These are phyloP conservation scores for Lentinula sp. DNA, from an alignment of 768 basidiomycete genomes.

Conservation along the genomic window DNA sequence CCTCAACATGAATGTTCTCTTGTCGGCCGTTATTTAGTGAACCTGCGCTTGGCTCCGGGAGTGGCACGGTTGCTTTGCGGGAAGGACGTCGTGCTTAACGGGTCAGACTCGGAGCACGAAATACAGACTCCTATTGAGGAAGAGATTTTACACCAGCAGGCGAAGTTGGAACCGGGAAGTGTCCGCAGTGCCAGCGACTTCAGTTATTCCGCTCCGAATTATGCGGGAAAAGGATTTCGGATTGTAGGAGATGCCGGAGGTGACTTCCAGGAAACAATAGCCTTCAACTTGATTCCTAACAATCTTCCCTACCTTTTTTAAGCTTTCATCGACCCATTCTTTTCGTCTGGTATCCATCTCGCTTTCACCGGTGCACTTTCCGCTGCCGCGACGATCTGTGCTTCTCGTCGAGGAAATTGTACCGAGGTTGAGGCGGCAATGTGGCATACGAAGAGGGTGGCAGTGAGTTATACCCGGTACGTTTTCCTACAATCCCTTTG, in stretches of 20 bases:
- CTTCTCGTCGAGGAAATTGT: conserved; percentile 45
- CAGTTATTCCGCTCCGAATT: conserved; percentile 56
- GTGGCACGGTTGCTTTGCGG: background rate
- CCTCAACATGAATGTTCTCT: background rate
- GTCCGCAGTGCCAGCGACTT: conserved; percentile 56
- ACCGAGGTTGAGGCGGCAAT: conserved; percentile 38
- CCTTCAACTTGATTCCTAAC: background rate
- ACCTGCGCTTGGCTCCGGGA: conserved; percentile 19
- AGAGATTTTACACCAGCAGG: background rate
- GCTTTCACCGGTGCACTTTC: conserved; percentile 58
- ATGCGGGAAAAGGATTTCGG: conserved; percentile 49
- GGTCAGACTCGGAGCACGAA: background rate
- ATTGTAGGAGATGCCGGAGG: conserved; percentile 68
- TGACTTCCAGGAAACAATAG: conserved; percentile 18
- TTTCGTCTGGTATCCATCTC: conserved; percentile 60
- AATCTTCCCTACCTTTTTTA: background rate
- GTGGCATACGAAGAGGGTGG: conserved; percentile 53
- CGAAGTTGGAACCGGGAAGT: conserved; percentile 27
- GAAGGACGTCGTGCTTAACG: background rate
- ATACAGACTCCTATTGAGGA: background rate
- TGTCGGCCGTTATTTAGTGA: conserved; percentile 19
- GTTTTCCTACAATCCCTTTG: background rate
- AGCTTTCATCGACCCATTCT: conserved; percentile 66
- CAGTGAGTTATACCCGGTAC: conserved; percentile 55
- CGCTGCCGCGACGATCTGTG: conserved; percentile 51